A percentile compares a stretch with the other conserved stretches of the same genome.
phyloP scores from a whole-genome alignment of 768 basidiomycete genomes.

The Amanita fuliginea region DNA sequence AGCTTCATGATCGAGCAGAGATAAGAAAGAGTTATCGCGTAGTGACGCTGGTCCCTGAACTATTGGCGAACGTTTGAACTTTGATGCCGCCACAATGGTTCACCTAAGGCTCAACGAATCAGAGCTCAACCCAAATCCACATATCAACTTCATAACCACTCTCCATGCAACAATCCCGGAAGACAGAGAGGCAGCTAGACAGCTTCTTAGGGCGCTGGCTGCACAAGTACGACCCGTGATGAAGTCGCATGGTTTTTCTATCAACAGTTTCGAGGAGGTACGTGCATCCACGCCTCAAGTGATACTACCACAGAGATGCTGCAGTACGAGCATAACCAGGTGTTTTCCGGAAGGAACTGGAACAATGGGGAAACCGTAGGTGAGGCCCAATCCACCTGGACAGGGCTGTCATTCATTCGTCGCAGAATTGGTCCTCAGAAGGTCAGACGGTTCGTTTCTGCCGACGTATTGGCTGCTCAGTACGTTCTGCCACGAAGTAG shows the following conservation, averaged over 20 bases:
- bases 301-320: neutral
- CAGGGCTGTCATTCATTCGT: neutral
- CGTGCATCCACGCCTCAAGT: conserved; percentile 1
- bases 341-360: conserved; percentile 82
- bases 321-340: conserved; percentile 68
- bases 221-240: conserved; percentile 79
- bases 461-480: conserved; percentile 62
- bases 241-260: conserved; percentile 64
- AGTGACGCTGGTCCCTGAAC: neutral
- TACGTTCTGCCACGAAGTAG: conserved; percentile 76
- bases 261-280: conserved; percentile 81
- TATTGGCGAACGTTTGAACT: too few relatives aligned
- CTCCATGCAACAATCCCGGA: conserved; percentile 23
- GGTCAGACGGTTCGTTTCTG: conserved; percentile 47
- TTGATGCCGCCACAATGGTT: conserved; percentile 32
- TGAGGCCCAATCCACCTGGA: conserved; percentile 16
- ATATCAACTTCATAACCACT: conserved; percentile 66
- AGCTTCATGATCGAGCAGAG: conserved; percentile 53
- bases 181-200: conserved; percentile 52
- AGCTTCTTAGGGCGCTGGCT: conserved; percentile 67
- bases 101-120: conserved; percentile 60
- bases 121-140: conserved; percentile 63
- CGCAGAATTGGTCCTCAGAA: conserved; percentile 68
- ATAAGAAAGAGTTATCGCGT: neutral
- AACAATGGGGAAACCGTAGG: conserved; percentile 74